A percentile compares a stretch with the other conserved stretches of the same genome.
Evolutionary conservation across 2,329 filamentous ascomycete species (phyloP).

Genomic region (Colletotrichum sp.): DNA sequence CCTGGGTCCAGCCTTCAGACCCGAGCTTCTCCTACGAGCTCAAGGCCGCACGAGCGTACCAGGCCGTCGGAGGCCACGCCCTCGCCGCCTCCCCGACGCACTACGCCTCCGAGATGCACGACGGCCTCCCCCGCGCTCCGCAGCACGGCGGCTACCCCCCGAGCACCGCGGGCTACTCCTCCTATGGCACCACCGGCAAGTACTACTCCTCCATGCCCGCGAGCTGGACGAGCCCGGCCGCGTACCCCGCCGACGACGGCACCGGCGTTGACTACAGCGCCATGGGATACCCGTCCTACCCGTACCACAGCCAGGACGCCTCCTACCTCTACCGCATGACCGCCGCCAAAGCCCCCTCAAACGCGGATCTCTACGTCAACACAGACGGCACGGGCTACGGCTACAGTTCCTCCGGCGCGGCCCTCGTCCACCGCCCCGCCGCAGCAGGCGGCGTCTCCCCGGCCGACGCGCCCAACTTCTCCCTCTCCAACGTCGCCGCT

Average conservation of each 20-base stretch:
- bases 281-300: constrained; percentile 36
- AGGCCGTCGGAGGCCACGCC: constrained; percentile 28
- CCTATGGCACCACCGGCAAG: constrained; percentile 30
- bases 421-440: constrained; percentile 40
- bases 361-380: constrained; percentile 39
- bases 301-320: constrained; percentile 38
- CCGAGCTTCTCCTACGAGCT: constrained; percentile 40
- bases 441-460: constrained; percentile 19
- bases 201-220: constrained; percentile 37
- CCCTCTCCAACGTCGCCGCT: constrained; percentile 45
- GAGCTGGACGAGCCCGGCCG: constrained; percentile 33
- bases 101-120: constrained; percentile 38
- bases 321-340: constrained; percentile 35
- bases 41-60: constrained; percentile 38
- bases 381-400: constrained; percentile 34
- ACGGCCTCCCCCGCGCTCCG: constrained; percentile 27
- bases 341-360: constrained; percentile 25
- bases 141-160: constrained; percentile 29
- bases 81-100: constrained; percentile 30
- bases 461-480: constrained; percentile 41
- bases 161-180: constrained; percentile 30
- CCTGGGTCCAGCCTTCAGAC: constrained; percentile 30
- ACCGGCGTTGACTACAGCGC: constrained; percentile 39
- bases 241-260: constrained; percentile 40
- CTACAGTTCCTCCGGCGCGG: constrained; percentile 30